Percentiles rank a stretch among this genome's conserved stretches.
These are phyloP conservation scores for Ganoderma meredithae DNA, from an alignment of 1,284 basidiomycete species.

Conservation along the genomic window DNA sequence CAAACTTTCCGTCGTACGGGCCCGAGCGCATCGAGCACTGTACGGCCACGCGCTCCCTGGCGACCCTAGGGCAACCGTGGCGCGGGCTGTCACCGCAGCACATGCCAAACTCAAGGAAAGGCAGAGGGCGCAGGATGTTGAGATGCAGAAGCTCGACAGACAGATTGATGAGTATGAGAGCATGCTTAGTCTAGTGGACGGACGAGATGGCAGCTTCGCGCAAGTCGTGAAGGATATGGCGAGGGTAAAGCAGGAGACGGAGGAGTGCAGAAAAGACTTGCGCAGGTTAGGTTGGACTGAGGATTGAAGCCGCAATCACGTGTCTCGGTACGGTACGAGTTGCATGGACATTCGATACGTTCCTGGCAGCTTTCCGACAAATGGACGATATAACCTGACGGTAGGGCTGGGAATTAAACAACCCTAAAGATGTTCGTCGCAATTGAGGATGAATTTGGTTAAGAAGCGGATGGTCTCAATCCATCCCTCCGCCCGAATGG, in stretches of 20 bases:
- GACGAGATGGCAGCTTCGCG: conserved; percentile 47
- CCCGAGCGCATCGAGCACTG: conserved; percentile 46
- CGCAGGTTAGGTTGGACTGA: conserved; percentile 58
- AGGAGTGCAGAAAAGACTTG: conserved; percentile 56
- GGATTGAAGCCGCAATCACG: conserved; percentile 38
- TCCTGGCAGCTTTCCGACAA: neutral
- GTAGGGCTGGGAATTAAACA: neutral
- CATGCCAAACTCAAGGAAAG: conserved; percentile 46
- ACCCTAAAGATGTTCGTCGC: conserved; percentile 32
- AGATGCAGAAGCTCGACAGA: conserved; percentile 47
- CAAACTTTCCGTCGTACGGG: conserved; percentile 54
- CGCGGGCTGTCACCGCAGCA: conserved; percentile 45
- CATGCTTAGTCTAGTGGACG: conserved; percentile 51
- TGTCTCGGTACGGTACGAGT: neutral
- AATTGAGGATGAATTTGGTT: conserved; percentile 39
- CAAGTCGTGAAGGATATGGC: conserved; percentile 60
- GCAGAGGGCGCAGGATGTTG: conserved; percentile 45
- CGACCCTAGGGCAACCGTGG: conserved; percentile 38
- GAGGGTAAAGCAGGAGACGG: conserved; percentile 53
- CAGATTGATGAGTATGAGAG: conserved; percentile 52
- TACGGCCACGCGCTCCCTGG: conserved; percentile 45
- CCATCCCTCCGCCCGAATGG: conserved; percentile 32
- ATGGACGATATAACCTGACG: neutral
- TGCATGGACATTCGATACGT: neutral
- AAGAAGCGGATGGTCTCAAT: conserved; percentile 38